Base-by-base conservation (phyloP, 331 rosid species). In the Phaseolus coccineus region DNA sequence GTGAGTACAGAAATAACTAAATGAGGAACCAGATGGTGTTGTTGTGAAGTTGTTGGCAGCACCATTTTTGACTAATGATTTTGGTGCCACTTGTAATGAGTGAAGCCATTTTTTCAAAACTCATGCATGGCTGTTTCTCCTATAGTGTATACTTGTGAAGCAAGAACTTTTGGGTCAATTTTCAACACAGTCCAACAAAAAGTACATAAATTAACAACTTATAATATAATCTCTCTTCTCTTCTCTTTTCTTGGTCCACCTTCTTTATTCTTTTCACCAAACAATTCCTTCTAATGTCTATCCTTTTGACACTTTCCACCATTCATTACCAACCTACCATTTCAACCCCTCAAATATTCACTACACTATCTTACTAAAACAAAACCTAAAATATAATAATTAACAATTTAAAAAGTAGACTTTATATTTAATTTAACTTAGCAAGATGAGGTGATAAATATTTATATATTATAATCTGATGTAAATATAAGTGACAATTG, bases 181-280 rank as follows among this genome's bases (percentile, higher is more conserved):
- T 51, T 74, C 80, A 74, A 74, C 84, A 5, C 11, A 44, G 40
- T 59, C 69, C 63, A 30, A 44, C 84, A 81, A 74, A 81, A 74
- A 74, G 80, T 66, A 65, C 33, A 40, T 8, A n/a, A 61, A 27
- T 12, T 13, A 63, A n/a, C 69, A 68, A 30, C 12, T 47, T 31
- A 6, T 16, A 27, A 4, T 19, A 6, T 11, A 27, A 4, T 22
- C 39, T 63, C 64, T 14, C 2, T 14, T 31, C 64, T 14, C 2
- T 56, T 31, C 25, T 62, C 11, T 37, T 5, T 10, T 62, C n/a
- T 48, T 13, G 42, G 24, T 12, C 56, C 42, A 57, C 2, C 5
- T 3, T 39, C 44, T 47, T 48, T 14, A 2, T 35, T 22, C 24
- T 65, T 58, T 46, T 59, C 19, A 78, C 77, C 51, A 37, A 65